Conservation (phyloP, 345 rosid species). For the Excoecaria agallocha region DNA sequence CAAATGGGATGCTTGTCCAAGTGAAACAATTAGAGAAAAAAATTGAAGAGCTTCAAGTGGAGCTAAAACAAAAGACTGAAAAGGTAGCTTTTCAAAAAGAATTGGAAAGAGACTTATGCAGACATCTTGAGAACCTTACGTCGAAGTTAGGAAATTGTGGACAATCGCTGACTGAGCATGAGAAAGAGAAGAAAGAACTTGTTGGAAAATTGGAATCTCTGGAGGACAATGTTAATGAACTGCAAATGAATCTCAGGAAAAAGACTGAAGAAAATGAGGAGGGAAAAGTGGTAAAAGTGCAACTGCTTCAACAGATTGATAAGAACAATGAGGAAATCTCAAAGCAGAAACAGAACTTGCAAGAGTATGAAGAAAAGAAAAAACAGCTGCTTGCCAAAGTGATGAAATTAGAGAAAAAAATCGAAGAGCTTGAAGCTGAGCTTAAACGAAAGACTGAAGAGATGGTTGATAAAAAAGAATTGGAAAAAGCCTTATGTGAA, state of each 20-base stretch:
- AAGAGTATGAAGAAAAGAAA: no score
- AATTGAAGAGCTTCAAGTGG: constrained; percentile 40
- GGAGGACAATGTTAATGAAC: constrained; percentile 45
- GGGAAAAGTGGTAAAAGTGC: constrained; percentile 32
- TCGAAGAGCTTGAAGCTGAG: no score
- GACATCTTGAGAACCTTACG: constrained; percentile 33
- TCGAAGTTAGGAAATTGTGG: constrained; percentile 28
- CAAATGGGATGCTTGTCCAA: constrained; percentile 36
- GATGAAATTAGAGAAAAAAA: no score
- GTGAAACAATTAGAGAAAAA: constrained; percentile 39
- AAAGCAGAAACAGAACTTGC: constrained; percentile 29
- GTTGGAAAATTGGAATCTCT: constrained; percentile 31
- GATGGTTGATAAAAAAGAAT: no score
- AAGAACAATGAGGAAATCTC: constrained; percentile 25
- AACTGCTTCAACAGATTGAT: constrained; percentile 41
- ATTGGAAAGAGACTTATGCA: constrained; percentile 31
- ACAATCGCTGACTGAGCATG: constrained; percentile 27
- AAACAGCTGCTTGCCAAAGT: no score
- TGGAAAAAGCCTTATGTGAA: no score
- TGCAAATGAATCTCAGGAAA: constrained; percentile 38
- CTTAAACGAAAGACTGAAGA: no score
- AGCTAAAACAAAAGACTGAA: constrained; percentile 33
- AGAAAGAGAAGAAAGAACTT: constrained; percentile 43
- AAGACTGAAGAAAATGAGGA: constrained; percentile 41
- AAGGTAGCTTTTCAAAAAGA: constrained; percentile 34